Base-by-base conservation (phyloP, 805 yeast species). In the Metschnikowia gelsemii region DNA sequence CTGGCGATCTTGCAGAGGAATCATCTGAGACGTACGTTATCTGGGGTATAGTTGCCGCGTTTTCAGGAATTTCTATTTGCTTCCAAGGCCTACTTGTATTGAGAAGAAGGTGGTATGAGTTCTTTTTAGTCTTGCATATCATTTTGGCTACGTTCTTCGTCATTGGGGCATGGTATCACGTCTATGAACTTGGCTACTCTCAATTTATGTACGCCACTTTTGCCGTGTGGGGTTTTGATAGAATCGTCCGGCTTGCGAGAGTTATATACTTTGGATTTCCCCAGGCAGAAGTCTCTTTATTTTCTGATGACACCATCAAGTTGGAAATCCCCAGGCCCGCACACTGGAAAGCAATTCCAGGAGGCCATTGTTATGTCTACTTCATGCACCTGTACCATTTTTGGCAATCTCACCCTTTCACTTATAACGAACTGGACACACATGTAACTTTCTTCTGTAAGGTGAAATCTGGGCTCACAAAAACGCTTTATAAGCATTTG, bases 361-460 rank as follows among this genome's bases (percentile, higher is more conserved):
- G 87, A 3, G 68, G 75, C 8, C 78, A 64, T 55, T 79, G 73
- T 0, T 84, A 68, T 47, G 61, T 86, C 21, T 73, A 81, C 58
- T 79, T 84, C 57, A 45, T 80, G 43, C 65, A 75, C 28, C 69
- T 72, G 22, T 55, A 61, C 8, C 59, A 69, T 28, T 79, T 82
- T 55, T 82, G 82, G 80, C 87, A 84, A 58, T 76, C 83, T 1
- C 89, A 84, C 72, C 67, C 1, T 70, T 79, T 49, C 95, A 88
- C 49, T 12, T 51, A 49, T 27, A 21, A 42, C 12, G 53, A 49
- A 29, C 35, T 45, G 32, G 46, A 49, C 9, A 42, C 53, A 12
- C 43, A 49, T 5, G 55, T 68, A 16, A 51, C 55, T 2, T 57
- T 68, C 21, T 66, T 57, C 52, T 57, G 61, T 39, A 68, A 67